Evolutionary conservation across 2,329 filamentous ascomycete genomes (phyloP).

Genomic region (Aspergillus sp.): DNA sequence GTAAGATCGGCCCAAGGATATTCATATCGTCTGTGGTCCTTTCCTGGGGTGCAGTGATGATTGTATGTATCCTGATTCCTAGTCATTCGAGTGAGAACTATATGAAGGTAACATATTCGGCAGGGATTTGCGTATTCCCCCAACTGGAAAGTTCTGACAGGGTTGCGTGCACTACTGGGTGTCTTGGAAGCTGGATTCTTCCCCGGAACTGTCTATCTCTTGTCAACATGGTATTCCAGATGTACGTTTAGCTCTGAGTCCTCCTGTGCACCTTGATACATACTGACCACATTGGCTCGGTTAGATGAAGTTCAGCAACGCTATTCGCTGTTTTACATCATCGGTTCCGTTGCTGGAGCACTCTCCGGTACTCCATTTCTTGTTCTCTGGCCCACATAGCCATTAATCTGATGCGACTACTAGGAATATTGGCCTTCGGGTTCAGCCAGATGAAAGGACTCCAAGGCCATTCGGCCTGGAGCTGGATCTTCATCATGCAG

Average conservation of each 20-base stretch:
- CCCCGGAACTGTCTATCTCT: conserved; percentile 66
- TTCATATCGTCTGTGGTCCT: conserved; percentile 28
- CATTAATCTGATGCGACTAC: too few species aligned
- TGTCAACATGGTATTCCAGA: conserved; percentile 69
- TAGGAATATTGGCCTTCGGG: conserved; percentile 38
- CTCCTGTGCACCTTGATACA: background rate
- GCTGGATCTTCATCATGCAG: conserved; percentile 58
- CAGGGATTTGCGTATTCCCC: background rate
- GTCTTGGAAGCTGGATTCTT: conserved; percentile 57
- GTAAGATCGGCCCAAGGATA: conserved; percentile 28
- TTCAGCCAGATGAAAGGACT: conserved; percentile 43
- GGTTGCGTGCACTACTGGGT: conserved; percentile 24
- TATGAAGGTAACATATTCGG: too few species aligned
- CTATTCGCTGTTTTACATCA: conserved; percentile 48
- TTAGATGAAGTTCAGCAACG: conserved; percentile 32
- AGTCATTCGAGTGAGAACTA: too few species aligned
- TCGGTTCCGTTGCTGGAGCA: conserved; percentile 48
- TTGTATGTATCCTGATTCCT: conserved; percentile 17
- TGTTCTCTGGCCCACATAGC: too few species aligned
- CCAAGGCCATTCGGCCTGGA: conserved; percentile 45
- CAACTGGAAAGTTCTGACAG: conserved; percentile 26
- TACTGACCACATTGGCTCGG: background rate
- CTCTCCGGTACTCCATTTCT: conserved; percentile 37
- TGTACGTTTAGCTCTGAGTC: conserved; percentile 12
- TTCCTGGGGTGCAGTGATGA: conserved; percentile 27